phyloP scores from a whole-genome alignment of 1,139 yeast genomes.

The Hyphopichia fennica region DNA sequence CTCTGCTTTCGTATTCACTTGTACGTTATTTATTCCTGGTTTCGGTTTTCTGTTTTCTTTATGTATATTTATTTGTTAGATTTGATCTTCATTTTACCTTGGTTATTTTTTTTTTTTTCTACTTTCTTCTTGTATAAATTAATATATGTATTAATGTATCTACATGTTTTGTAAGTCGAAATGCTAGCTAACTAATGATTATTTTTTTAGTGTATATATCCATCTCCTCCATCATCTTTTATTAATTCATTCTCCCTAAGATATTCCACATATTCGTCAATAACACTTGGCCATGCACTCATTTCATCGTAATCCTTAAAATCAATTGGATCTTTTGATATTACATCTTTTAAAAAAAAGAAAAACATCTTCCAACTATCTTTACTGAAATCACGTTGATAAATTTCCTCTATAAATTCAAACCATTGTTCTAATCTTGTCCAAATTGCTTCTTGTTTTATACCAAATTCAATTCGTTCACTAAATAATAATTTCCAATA shows the following conservation, averaged over 20 bases:
- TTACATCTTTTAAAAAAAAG: slow-evolving; percentile 58
- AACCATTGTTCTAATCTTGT: slow-evolving; percentile 52
- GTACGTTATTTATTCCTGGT: not conserved
- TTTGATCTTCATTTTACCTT: slow-evolving; percentile 15
- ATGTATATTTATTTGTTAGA: slow-evolving; percentile 17
- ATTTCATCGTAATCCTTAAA: slow-evolving; percentile 65
- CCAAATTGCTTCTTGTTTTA: slow-evolving; percentile 6
- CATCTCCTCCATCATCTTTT: not conserved
- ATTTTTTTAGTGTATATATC: too few relatives aligned
- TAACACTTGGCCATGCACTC: slow-evolving; percentile 89
- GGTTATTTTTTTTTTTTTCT: too few relatives aligned
- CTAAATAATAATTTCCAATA: slow-evolving; percentile 74
- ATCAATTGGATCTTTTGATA: slow-evolving; percentile 45
- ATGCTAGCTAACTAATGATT: too few relatives aligned
- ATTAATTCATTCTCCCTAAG: slow-evolving; percentile 33
- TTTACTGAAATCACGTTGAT: slow-evolving; percentile 50
- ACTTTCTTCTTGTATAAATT: too few relatives aligned
- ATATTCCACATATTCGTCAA: slow-evolving; percentile 80
- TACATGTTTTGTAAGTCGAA: too few relatives aligned
- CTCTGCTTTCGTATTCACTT: not conserved
- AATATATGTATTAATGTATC: not conserved
- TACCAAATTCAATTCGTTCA: slow-evolving; percentile 17
- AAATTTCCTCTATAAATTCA: slow-evolving; percentile 40
- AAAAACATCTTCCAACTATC: slow-evolving; percentile 88
- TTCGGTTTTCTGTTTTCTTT: slow-evolving; percentile 10